phyloP scores from a whole-genome alignment of 1,139 yeast genomes.

The Nakaseomyces kungkrabaensis region DNA sequence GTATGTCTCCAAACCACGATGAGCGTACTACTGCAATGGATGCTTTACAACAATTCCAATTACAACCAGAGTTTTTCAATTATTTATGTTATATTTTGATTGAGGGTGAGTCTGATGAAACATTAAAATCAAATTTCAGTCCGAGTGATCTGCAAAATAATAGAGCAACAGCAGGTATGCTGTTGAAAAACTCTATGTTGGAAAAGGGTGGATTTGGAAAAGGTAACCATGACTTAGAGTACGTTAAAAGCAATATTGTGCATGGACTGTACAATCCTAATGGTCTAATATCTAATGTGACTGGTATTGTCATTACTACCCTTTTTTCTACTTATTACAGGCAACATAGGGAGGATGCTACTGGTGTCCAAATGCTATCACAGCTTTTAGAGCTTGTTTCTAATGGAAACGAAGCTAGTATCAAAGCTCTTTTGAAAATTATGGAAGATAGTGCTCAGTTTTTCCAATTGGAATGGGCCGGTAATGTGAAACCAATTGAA shows the following conservation, averaged over 20 bases:
- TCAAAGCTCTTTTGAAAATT: conserved; percentile 73
- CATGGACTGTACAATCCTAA: conserved; percentile 51
- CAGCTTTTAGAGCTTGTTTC: conserved; percentile 53
- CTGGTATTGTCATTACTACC: conserved; percentile 85
- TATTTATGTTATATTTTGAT: conserved; percentile 66
- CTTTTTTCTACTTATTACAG: conserved; percentile 47
- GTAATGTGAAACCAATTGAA: conserved; percentile 45
- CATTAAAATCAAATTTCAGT: conserved; percentile 25
- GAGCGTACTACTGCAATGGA: conserved; percentile 53
- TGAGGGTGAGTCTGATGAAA: conserved; percentile 37
- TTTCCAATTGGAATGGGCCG: conserved; percentile 49
- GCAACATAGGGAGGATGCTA: conserved; percentile 30
- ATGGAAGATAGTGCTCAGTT: conserved; percentile 60
- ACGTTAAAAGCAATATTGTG: conserved; percentile 53
- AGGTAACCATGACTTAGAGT: conserved; percentile 29
- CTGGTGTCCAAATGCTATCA: conserved; percentile 60
- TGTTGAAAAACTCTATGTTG: conserved; percentile 64
- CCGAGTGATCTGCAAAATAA: conserved; percentile 35
- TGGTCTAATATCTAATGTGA: conserved; percentile 64
- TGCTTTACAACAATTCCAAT: conserved; percentile 57
- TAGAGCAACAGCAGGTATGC: conserved; percentile 83
- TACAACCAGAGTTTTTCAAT: conserved; percentile 67
- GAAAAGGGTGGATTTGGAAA: conserved; percentile 25
- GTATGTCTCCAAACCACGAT: conserved; percentile 47
- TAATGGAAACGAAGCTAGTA: conserved; percentile 59